These are phyloP conservation scores for Suhomyces chickasaworum DNA, from an alignment of 1,139 yeast genomes.

Conservation along the genomic window DNA sequence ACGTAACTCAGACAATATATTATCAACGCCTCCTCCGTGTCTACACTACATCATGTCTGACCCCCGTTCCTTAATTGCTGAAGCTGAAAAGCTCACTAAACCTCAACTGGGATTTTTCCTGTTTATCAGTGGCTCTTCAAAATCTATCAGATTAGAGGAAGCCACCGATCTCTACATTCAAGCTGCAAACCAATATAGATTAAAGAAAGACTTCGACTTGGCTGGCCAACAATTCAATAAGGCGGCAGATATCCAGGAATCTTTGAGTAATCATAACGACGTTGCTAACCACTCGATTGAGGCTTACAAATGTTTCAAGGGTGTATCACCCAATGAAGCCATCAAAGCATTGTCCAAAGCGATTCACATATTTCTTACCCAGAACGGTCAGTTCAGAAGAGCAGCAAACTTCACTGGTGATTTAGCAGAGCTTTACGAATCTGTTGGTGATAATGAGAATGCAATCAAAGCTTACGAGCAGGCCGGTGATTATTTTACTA, in stretches of 20 bases:
- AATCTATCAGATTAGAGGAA: constrained; percentile 73
- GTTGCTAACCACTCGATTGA: constrained; percentile 90
- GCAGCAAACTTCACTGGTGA: constrained; percentile 95
- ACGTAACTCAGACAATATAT: background rate
- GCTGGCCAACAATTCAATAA: constrained; percentile 86
- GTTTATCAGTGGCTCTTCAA: constrained; percentile 71
- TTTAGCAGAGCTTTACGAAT: constrained; percentile 83
- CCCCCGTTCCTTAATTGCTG: constrained; percentile 43
- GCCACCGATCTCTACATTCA: constrained; percentile 88
- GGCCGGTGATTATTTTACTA: constrained; percentile 94
- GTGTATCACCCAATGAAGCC: constrained; percentile 74
- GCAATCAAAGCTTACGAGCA: constrained; percentile 84
- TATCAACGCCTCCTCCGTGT: background rate
- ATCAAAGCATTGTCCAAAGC: constrained; percentile 77
- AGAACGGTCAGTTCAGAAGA: constrained; percentile 91
- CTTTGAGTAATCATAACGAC: constrained; percentile 81
- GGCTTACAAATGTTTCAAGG: constrained; percentile 84
- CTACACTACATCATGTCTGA: constrained; percentile 31
- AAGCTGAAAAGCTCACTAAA: constrained; percentile 50
- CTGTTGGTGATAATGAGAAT: constrained; percentile 59
- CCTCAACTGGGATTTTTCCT: constrained; percentile 76
- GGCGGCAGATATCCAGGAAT: constrained; percentile 79
- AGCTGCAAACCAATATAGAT: constrained; percentile 85
- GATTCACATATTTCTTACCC: constrained; percentile 73
- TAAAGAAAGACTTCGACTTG: constrained; percentile 65